Base-by-base conservation (phyloP, 768 basidiomycete genomes). In the Leccinum truebloodii region DNA sequence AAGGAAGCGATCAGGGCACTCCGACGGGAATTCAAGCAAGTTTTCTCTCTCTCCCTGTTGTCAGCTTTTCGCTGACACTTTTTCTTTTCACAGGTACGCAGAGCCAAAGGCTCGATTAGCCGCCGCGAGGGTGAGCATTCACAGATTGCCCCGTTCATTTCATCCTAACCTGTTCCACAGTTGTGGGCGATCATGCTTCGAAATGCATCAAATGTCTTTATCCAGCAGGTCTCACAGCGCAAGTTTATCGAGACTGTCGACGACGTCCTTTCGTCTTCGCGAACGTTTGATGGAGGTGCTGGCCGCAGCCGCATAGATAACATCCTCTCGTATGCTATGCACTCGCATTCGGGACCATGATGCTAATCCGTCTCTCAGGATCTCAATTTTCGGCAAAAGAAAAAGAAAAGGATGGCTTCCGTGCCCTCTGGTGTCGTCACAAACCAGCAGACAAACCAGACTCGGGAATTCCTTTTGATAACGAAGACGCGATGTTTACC, bases 141-240 rank as follows among this genome's bases (percentile, higher is more conserved):
- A 22, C 8, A n/a, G 1, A 32, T 49, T 54, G 8, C 54, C 44
- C 24, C 51, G 6, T 57, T 52, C 20, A 32, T 50, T 8, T 28
- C 35, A 16, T 52, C 41, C 61, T 60, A 8, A 67, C 52, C 22
- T 20, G 35, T 37, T 32, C 30, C 6, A 22, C 63, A 92, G 90
- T 70, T 97, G 7, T 95, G 94, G 94, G 88, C 93, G 3, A 88
- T 95, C 65, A 90, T 95, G 88, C 81, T 95, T 39, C 86, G 86
- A 30, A 95, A 95, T 69, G 87, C 87, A 3, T 83, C 86, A 1
- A 85, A 88, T 10, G 69, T 83, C 14, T 94, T 95, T 67, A 82
- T 92, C 37, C 73, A 81, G 13, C 87, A 91, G 65, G 87, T 85
- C 41, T 81, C 84, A 14, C 79, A 86, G 34, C 85, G 86, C 67